These are phyloP conservation scores for Penicillium sp. DNA, from an alignment of 2,329 filamentous ascomycete genomes.

Conservation along the genomic window DNA sequence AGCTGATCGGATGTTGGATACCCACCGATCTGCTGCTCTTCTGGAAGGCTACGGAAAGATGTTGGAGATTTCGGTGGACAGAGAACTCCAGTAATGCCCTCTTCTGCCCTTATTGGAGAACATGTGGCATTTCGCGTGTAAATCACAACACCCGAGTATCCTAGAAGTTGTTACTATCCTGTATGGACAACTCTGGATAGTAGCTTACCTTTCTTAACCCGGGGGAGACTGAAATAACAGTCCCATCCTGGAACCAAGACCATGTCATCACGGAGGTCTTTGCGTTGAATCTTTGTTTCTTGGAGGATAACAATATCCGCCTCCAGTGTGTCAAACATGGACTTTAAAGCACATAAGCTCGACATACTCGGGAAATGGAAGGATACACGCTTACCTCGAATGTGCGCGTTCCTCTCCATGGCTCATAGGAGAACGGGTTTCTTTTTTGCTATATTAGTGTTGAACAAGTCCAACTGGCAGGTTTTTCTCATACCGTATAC, in stretches of 20 bases:
- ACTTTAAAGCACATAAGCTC: conserved; percentile 43
- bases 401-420: conserved; percentile 70
- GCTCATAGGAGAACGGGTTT: conserved; percentile 80
- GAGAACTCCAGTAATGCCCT: conserved; percentile 84
- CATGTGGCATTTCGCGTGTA: conserved; percentile 89
- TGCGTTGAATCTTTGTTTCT: conserved; percentile 92
- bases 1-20: conserved; percentile 74
- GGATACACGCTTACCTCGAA: conserved; percentile 56
- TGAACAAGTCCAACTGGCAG: neutral
- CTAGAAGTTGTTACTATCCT: conserved; percentile 45
- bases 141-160: conserved; percentile 92
- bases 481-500: conserved; percentile 59
- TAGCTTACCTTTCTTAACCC: conserved; percentile 77
- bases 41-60: conserved; percentile 71
- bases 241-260: conserved; percentile 94
- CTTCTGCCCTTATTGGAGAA: conserved; percentile 83
- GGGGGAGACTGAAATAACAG: conserved; percentile 89
- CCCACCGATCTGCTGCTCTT: conserved; percentile 76
- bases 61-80: conserved; percentile 68
- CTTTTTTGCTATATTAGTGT: conserved; percentile 40
- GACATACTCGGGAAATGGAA: neutral
- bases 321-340: conserved; percentile 92
- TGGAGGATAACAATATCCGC: conserved; percentile 94
- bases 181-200: neutral
- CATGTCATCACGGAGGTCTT: conserved; percentile 92